phyloP scores from a whole-genome alignment of 805 yeast genomes.

The Naumovozyma dairenensis region DNA sequence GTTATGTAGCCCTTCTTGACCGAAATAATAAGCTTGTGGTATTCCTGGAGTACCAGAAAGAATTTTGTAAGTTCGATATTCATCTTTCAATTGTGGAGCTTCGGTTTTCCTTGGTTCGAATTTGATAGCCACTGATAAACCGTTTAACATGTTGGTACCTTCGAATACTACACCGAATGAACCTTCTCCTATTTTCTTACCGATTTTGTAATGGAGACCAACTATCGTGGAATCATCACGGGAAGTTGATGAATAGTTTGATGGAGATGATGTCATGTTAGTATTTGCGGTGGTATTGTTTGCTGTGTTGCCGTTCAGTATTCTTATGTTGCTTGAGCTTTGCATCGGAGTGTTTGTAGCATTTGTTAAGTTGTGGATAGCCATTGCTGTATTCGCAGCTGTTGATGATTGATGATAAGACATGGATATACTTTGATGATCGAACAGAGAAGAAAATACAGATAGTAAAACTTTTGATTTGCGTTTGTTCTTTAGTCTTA shows the following conservation, averaged over 20 bases:
- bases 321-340: constrained; percentile 5
- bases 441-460: too few species aligned
- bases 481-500: too few species aligned
- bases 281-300: background rate
- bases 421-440: too few species aligned
- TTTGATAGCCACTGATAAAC: constrained; percentile 90
- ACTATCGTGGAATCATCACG: constrained; percentile 35
- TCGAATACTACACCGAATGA: constrained; percentile 96
- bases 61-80: constrained; percentile 88
- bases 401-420: constrained; percentile 4
- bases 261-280: background rate
- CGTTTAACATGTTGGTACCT: constrained; percentile 86
- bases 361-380: constrained; percentile 8
- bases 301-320: constrained; percentile 10
- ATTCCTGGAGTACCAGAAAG: constrained; percentile 75
- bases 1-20: constrained; percentile 96
- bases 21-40: constrained; percentile 95
- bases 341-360: constrained; percentile 1
- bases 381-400: constrained; percentile 12
- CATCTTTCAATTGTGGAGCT: constrained; percentile 95
- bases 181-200: constrained; percentile 97
- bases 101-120: constrained; percentile 95
- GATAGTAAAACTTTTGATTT: too few species aligned
- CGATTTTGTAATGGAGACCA: constrained; percentile 93
- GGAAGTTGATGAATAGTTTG: background rate